These are phyloP conservation scores for Fusarium anguioides DNA, from an alignment of 2,329 filamentous ascomycete species.

Conservation along the genomic window DNA sequence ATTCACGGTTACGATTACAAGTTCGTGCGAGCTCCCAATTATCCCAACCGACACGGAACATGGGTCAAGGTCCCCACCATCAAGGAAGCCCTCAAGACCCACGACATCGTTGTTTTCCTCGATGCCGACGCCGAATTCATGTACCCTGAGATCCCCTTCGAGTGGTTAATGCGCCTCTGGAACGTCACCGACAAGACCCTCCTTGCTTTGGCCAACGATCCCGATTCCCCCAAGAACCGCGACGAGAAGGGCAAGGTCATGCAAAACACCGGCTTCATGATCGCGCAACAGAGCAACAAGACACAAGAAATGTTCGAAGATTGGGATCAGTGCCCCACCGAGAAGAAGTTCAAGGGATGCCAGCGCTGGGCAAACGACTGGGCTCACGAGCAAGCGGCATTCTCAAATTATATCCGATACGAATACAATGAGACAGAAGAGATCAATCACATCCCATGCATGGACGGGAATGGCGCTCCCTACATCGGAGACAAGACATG, in stretches of 20 bases:
- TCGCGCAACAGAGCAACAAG: slow-evolving; percentile 38
- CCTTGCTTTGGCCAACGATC: slow-evolving; percentile 59
- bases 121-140: slow-evolving; percentile 58
- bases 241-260: slow-evolving; percentile 45
- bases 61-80: slow-evolving; percentile 59
- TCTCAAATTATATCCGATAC: slow-evolving; percentile 43
- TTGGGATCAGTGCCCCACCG: slow-evolving; percentile 13
- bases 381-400: slow-evolving; percentile 47
- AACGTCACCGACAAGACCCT: slow-evolving; percentile 54
- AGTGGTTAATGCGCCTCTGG: slow-evolving; percentile 61
- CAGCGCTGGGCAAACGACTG: slow-evolving; percentile 40
- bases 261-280: slow-evolving; percentile 39
- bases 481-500: slow-evolving; percentile 39
- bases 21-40: slow-evolving; percentile 56
- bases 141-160: slow-evolving; percentile 56
- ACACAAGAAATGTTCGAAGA: slow-evolving; percentile 35
- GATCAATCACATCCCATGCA: slow-evolving; percentile 37
- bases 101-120: slow-evolving; percentile 57
- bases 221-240: slow-evolving; percentile 51
- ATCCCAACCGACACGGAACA: slow-evolving; percentile 55
- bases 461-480: slow-evolving; percentile 43
- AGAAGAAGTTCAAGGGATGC: slow-evolving; percentile 23
- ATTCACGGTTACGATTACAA: slow-evolving; percentile 63
- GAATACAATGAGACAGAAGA: slow-evolving; percentile 40
- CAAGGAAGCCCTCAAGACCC: slow-evolving; percentile 51